These are phyloP conservation scores for Breviolum minutum DNA, from an alignment of 73 alveolate genomes.

Conservation along the genomic window DNA sequence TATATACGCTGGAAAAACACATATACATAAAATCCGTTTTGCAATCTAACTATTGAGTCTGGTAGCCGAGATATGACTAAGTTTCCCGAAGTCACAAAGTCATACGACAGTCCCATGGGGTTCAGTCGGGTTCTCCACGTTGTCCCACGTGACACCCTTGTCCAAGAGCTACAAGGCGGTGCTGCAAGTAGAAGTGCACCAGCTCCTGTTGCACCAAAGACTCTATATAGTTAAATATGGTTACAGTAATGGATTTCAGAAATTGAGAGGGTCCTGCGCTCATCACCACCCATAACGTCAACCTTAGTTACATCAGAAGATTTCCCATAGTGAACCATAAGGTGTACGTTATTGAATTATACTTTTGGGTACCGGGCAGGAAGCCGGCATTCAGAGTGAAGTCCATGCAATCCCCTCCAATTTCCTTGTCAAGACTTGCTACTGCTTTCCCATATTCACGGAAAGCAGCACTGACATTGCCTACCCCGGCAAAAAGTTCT, in stretches of 20 bases:
- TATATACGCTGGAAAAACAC: not conserved
- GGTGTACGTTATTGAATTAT: not conserved
- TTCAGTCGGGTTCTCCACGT: not conserved
- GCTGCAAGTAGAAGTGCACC: not conserved
- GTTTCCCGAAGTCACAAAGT: not conserved
- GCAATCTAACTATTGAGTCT: not conserved
- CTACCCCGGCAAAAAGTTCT: not conserved
- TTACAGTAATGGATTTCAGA: not conserved
- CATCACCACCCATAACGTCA: conserved; percentile 1
- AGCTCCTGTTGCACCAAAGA: not conserved
- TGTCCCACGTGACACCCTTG: conserved; percentile 15
- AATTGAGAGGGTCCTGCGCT: conserved; percentile 8
- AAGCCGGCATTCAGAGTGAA: not conserved
- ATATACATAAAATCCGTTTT: not conserved
- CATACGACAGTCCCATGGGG: not conserved
- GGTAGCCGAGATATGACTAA: not conserved
- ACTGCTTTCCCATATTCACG: not conserved
- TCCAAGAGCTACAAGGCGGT: not conserved
- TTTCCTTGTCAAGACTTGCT: not conserved
- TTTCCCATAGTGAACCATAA: not conserved
- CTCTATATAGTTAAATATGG: not conserved
- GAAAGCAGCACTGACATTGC: not conserved
- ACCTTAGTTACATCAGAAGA: not conserved
- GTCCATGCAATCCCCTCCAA: conserved; percentile 8
- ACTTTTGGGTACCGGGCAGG: not conserved